Percentiles rank a stretch among this genome's conserved stretches.
Evolutionary conservation across 106 monocot species (phyloP).

Genomic region (Apostasia shenzhenica): DNA sequence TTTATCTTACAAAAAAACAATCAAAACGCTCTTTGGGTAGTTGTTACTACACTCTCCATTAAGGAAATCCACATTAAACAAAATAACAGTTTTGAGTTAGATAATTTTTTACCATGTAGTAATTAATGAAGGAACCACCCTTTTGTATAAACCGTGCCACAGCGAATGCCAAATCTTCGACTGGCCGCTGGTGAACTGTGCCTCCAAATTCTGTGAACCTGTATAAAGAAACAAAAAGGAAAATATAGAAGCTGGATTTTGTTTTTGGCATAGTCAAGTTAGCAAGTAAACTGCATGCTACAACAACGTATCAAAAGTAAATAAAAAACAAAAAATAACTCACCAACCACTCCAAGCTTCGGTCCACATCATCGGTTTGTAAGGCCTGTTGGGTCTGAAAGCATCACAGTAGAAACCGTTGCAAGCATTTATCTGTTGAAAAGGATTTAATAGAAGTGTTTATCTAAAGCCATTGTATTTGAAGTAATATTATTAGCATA

Average conservation of each 20-base stretch:
- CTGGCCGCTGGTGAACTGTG: conserved; percentile 60
- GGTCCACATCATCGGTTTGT: conserved; percentile 94
- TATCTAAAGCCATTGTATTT: not conserved
- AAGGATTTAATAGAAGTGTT: not conserved
- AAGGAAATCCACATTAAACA: not conserved
- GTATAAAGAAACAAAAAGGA: not conserved
- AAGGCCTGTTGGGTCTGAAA: conserved; percentile 80
- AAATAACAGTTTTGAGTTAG: not conserved
- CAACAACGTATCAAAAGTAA: not conserved
- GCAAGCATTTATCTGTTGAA: conserved; percentile 81
- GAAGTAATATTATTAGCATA: too few relatives aligned
- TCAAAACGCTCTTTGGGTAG: not conserved
- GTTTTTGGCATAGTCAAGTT: not conserved
- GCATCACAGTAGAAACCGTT: conserved; percentile 95
- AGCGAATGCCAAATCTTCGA: conserved; percentile 91
- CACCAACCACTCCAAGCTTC: conserved; percentile 99
- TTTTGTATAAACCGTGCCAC: conserved; percentile 89
- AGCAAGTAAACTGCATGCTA: too few relatives aligned
- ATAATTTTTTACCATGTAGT: conserved; percentile 73
- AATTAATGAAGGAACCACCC: conserved; percentile 91
- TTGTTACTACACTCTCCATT: not conserved
- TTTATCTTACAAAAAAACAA: not conserved
- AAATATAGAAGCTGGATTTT: not conserved
- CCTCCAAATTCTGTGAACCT: conserved; percentile 98
- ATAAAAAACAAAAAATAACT: conserved; percentile 8